Base-by-base conservation (phyloP, 2,329 filamentous ascomycete species). In the Madurella mycetomatis region DNA sequence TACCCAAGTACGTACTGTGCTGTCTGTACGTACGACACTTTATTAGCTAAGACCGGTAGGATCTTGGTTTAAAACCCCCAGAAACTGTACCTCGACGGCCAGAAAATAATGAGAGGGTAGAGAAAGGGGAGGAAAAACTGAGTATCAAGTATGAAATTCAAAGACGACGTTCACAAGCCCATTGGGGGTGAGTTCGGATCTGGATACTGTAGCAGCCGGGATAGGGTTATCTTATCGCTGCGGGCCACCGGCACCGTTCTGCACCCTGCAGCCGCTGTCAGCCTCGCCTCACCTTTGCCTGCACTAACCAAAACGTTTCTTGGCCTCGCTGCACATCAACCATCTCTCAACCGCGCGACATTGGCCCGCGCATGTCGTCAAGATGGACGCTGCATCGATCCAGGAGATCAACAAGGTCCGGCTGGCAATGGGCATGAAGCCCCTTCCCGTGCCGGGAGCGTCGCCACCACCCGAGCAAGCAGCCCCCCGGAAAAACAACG, bases 371-470 rank as follows among this genome's bases (percentile, higher is more conserved):
- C 32, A 32, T 31, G 40, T 18, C 46, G 11, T 37, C 64, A 73
- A 62, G 44, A 84, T 84, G 76, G 83, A 86, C 69, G 77, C 84
- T 64, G 83, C 89, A 43, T 86, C 88, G 30, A 92, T 97, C 67
- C 89, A 95, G 72, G 91, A 96, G 79, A 90, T 90, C 62, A 97
- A 97, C 76, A 88, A 92, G 68, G 87, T 96, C 66, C 90, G 92
- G 65, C 79, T 86, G 64, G 90, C 90, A 47, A 84, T 96, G 75
- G 92, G 92, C 67, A 84, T 96, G 77, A 90, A 92, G 68, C 92
- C 91, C 25, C 76, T 97, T 66, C 90, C 91, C 19, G 88, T 95
- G 11, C 88, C 92, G 25, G 89, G 89, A 61, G 79, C 78, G 55
- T 71, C 72, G 43, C 68, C 68, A 44, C 64, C 66, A 54, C 71